phyloP scores from a whole-genome alignment of 352 stramenopile genomes.

The Pythium biforme region DNA sequence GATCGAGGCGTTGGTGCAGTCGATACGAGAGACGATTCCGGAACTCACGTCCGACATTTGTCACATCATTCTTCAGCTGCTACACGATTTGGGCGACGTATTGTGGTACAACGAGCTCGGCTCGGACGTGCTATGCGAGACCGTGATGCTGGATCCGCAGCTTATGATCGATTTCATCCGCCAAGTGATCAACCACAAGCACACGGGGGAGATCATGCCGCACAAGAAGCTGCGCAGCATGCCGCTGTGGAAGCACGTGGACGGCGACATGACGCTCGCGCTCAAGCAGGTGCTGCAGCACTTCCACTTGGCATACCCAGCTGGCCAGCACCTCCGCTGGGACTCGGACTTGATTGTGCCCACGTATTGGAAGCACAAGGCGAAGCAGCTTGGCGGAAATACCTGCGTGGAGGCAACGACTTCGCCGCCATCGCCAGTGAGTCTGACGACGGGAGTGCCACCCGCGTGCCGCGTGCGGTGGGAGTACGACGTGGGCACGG shows the following conservation, averaged over 20 bases:
- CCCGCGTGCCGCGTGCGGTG: constrained; percentile 4
- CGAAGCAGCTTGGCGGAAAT: neutral
- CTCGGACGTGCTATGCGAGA: neutral
- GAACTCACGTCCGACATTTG: neutral
- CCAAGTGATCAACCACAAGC: constrained; percentile 11
- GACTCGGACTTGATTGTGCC: constrained; percentile 19
- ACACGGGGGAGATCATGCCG: neutral
- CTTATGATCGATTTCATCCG: constrained; percentile 16
- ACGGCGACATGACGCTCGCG: constrained; percentile 9
- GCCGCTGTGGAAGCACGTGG: too few relatives aligned
- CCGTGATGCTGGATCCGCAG: constrained; percentile 9
- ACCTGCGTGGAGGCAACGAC: neutral
- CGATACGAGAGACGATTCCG: too few relatives aligned
- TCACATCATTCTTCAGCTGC: neutral
- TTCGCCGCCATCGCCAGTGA: neutral
- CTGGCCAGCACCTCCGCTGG: neutral
- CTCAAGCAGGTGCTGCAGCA: constrained; percentile 24
- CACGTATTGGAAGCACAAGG: neutral
- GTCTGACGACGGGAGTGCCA: too few relatives aligned
- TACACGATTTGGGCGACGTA: constrained; percentile 17
- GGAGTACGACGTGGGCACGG: constrained; percentile 12
- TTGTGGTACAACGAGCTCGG: constrained; percentile 14
- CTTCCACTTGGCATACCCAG: constrained; percentile 14
- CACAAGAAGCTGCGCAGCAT: neutral
- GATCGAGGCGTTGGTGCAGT: too few relatives aligned